Evolutionary conservation across 2,329 filamentous ascomycete species (phyloP).

Genomic region (Periconia sp.): DNA sequence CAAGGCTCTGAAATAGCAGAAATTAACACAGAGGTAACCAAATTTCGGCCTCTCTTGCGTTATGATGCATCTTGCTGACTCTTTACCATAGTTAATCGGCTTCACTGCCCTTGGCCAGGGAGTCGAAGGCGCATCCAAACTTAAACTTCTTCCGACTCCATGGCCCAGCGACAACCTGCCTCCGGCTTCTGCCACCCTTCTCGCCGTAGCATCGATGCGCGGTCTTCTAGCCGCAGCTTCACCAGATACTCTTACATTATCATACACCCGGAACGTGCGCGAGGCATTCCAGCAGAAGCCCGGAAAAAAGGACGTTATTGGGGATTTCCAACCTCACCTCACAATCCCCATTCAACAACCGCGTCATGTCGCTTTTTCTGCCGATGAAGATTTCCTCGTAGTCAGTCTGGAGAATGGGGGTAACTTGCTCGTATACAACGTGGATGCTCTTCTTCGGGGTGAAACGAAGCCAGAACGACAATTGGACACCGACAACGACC

Average conservation of each 20-base stretch:
- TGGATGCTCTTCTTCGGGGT: slow-evolving; percentile 65
- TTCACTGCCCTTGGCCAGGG: slow-evolving; percentile 63
- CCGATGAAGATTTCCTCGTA: slow-evolving; percentile 83
- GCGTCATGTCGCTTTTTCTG: slow-evolving; percentile 86
- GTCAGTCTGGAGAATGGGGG: slow-evolving; percentile 80
- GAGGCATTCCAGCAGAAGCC: slow-evolving; percentile 63
- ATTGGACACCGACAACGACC: slow-evolving; percentile 72
- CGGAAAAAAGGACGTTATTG: slow-evolving; percentile 64
- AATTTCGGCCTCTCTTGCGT: not conserved
- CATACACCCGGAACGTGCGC: slow-evolving; percentile 75
- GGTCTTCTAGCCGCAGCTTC: slow-evolving; percentile 86
- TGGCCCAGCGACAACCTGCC: slow-evolving; percentile 74
- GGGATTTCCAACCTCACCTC: slow-evolving; percentile 72
- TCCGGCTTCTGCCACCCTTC: slow-evolving; percentile 74
- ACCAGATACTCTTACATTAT: slow-evolving; percentile 75
- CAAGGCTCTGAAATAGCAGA: slow-evolving; percentile 70
- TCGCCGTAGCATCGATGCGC: slow-evolving; percentile 77
- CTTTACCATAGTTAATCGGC: slow-evolving; percentile 62
- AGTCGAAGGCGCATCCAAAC: slow-evolving; percentile 76
- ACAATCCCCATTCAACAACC: slow-evolving; percentile 74
- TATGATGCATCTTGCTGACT: slow-evolving; percentile 12
- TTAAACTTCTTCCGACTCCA: slow-evolving; percentile 73
- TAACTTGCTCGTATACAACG: slow-evolving; percentile 81
- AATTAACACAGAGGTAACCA: slow-evolving; percentile 75
- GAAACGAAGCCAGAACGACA: slow-evolving; percentile 69